Base-by-base conservation (phyloP, 2,329 filamentous ascomycete species). In the Pseudocercospora fuligena region DNA sequence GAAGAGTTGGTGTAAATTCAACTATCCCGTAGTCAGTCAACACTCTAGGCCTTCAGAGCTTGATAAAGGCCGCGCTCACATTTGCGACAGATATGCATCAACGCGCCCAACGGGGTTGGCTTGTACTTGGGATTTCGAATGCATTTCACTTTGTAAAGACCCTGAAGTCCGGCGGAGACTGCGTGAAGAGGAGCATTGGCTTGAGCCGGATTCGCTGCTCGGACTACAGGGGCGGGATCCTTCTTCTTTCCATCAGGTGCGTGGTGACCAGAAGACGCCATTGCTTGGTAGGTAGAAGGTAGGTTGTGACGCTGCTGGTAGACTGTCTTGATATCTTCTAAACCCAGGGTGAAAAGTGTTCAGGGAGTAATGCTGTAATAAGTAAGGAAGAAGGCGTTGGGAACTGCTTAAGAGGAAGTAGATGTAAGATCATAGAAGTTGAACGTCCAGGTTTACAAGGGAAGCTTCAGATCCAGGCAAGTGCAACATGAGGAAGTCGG, bases 101-200 rank as follows among this genome's bases (percentile, higher is more conserved):
- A 64, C 25, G 70, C 70, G 27, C 72, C 72, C n/a, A 65, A 19
- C 16, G 72, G 70, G 25, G 58, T 62, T 21, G 65, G 68, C 9
- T 59, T 47, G 63, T 71, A 75, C 27, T 73, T 69, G 12, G 70
- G 63, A 57, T 76, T 76, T 61, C 73, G 69, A 51, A 74, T 65
- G 23, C 73, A 69, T 54, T 70, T 70, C 53, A 76, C 64, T 43
- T 70, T 72, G 23, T 70, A 68, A 5, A 74, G 66, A n/a, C 69
- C 69, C 40, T 68, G 60, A 25, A 66, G 46, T 43, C 60, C 60
- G 21, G 43, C 58, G 5, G 60, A 40, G n/a, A 59, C 43, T 2
- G 64, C 43, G 23, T 58, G 54, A 2, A 33, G 56, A 23, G 56
- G 33, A 21, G 56, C 31, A 43, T 27, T 58, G 5, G 16, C 7